Evolutionary conservation across 768 basidiomycete genomes (phyloP), one percentile per base, ranked within the genome.

Genomic region (Phaeotremella skinneri): DNA sequence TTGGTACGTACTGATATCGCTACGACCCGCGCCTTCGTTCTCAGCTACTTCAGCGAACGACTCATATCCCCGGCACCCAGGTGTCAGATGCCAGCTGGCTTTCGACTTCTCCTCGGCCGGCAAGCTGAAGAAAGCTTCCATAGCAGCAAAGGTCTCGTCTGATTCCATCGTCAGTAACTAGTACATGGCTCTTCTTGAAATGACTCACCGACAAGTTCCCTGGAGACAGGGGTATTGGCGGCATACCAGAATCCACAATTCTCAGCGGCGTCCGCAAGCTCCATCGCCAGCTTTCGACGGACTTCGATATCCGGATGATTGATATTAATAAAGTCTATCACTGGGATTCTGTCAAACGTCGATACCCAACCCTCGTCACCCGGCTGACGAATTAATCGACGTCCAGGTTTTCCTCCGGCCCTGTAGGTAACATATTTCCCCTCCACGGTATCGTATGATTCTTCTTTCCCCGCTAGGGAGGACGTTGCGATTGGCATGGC

Each of bases 161-260:
- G 21, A 7, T 7, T 7, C 17, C 34, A 37, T 37, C n/a, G 34
- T 37, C 34, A 37, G 34, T 17, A 7, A 37, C 9, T n/a, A n/a
- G n/a, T n/a, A n/a, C 7, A 37, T 37, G 34, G 9, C 34, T 37
- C 34, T 7, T 37, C 34, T 7, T 7, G 34, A 37, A 37, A 17
- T 37, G 34, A 37, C 34, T 37, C 9, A 9, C 30, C 17, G 27
- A 59, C 37, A 37, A 59, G 43, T 21, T 21, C 2, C 13, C 21
- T 23, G 2, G 50, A 16, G 6, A 52, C 27, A 9, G 42, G 29
- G 14, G 43, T 9, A 31, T 58, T 56, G n/a, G n/a, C 32, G 17
- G 56, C 56, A 20, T 62, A 62, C 45, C 51, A 62, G 39, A 62
- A 62, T 2, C 61, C 61, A 17, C 51, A 42, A 11, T 62, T 56